phyloP scores from a whole-genome alignment of 2,329 filamentous ascomycete genomes.

The Trichophyton benhamiae region DNA sequence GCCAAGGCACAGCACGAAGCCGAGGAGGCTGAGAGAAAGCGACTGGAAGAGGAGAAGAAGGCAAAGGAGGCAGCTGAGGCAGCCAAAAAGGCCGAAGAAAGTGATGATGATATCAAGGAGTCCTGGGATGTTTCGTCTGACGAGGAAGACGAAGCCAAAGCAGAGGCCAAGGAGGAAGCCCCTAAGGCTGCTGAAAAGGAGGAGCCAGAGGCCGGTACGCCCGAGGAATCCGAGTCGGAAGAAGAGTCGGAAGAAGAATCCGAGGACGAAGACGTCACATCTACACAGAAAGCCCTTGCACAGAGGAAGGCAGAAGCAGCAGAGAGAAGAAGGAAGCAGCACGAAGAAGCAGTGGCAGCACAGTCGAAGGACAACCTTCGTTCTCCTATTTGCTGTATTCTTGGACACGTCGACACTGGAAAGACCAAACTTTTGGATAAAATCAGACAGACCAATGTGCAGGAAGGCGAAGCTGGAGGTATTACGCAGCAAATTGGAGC shows the following conservation, averaged over 20 bases:
- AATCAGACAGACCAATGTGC: conserved; percentile 94
- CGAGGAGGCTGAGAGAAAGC: conserved; percentile 45
- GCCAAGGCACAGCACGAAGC: conserved; percentile 35
- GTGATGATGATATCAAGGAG: conserved; percentile 66
- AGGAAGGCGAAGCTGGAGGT: conserved; percentile 97
- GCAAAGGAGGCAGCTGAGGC: conserved; percentile 53
- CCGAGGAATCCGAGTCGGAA: conserved; percentile 39
- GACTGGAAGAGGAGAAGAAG: conserved; percentile 58
- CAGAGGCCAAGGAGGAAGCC: conserved; percentile 25
- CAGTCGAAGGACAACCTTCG: conserved; percentile 88
- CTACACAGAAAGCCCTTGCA: conserved; percentile 57
- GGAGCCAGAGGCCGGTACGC: conserved; percentile 22
- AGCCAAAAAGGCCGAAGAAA: conserved; percentile 74
- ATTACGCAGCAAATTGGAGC: conserved; percentile 99
- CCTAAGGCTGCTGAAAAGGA: conserved; percentile 14
- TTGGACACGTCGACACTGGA: conserved; percentile 98
- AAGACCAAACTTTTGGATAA: conserved; percentile 99
- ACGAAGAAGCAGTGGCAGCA: conserved; percentile 82
- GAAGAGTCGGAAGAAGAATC: conserved; percentile 52
- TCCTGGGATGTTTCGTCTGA: conserved; percentile 66
- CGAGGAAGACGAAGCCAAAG: conserved; percentile 58
- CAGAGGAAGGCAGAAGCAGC: conserved; percentile 79
- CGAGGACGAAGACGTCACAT: conserved; percentile 52
- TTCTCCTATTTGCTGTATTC: conserved; percentile 98
- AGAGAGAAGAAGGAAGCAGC: conserved; percentile 74